Evolutionary conservation across 2,329 filamentous ascomycete species (phyloP).

Genomic region (Colletotrichum shisoi): DNA sequence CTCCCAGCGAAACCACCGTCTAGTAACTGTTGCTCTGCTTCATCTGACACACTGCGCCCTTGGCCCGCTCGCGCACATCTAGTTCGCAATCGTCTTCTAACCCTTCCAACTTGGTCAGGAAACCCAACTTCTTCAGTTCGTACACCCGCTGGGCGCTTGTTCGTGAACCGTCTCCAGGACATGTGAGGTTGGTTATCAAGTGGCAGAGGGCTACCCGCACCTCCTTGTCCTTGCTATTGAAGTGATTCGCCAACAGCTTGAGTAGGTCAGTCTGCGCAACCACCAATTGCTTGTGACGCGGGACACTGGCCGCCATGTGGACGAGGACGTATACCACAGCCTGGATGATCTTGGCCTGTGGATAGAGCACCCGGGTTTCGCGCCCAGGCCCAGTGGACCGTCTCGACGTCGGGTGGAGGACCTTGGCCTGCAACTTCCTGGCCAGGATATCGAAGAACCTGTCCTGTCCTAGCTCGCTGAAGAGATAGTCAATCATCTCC

Average conservation of each 20-base stretch:
- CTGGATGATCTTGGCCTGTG: conserved; percentile 74
- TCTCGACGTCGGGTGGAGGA: conserved; percentile 62
- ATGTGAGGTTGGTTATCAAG: conserved; percentile 85
- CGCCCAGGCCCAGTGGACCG: conserved; percentile 46
- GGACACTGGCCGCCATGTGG: conserved; percentile 83
- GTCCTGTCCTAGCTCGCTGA: conserved; percentile 77
- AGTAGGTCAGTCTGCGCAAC: conserved; percentile 80
- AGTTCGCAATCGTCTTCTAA: conserved; percentile 75
- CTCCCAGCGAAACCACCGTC: background rate
- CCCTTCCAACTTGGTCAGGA: conserved; percentile 69
- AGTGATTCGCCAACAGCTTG: conserved; percentile 74
- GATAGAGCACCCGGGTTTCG: conserved; percentile 62
- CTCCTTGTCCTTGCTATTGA: conserved; percentile 74
- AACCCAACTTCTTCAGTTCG: conserved; percentile 75
- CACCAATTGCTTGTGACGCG: conserved; percentile 78
- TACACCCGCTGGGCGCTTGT: conserved; percentile 71
- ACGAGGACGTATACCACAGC: conserved; percentile 83
- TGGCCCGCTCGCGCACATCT: conserved; percentile 84
- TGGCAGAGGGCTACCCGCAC: conserved; percentile 83
- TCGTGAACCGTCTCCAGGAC: conserved; percentile 72
- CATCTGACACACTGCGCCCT: conserved; percentile 78
- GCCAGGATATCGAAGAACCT: conserved; percentile 82
- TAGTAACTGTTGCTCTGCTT: conserved; percentile 50
- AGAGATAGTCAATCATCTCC: conserved; percentile 85
- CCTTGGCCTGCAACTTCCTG: conserved; percentile 74